Base-by-base conservation (phyloP, 2,329 filamentous ascomycete species). In the Epichloe gansuensis region DNA sequence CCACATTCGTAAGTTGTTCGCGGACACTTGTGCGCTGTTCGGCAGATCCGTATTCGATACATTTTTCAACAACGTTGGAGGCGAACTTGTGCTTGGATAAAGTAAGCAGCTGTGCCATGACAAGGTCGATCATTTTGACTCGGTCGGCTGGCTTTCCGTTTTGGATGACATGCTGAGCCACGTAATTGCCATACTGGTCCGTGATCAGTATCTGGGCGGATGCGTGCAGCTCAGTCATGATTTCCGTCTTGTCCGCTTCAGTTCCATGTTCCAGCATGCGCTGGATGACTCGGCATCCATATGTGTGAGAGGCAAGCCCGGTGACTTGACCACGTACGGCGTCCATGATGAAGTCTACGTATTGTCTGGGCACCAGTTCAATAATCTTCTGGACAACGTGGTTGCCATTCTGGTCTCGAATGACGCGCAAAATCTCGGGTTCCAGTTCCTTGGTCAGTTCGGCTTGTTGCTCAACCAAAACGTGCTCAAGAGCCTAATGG, bases 351-450 rank as follows among this genome's bases (percentile, higher is more conserved):
- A 94, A 94, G 57, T 83, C 83, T 46, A 95, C 86, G 62, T 91
- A 82, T 57, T 88, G 76, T 2, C 82, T 79, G 0, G 88, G 87
- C 5, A 54, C 91, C 80, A 60, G 85, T 75, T 93, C 85, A 55
- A 98, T 90, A 9, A 91, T 85, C 68, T 95, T 95, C 62, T 97
- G 93, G 17, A 98, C 83, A 31, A 98, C 93, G 59, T 98, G 93
- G 67, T 98, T 98, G 52, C 91, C 93, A 60, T 96, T 93, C 64
- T 89, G 82, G 60, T 96, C 86, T 60, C 84, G 86, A 57, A 95
- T 85, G 53, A 91, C 87, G 54, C 80, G 80, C 52, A 91, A 66
- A 5, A 96, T 81, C 52, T 90, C 78, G 28, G 78, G 74, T 64
- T 91, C 83, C 1, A 97, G 78, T 67, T 97, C 93, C 61, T 84